Conservation (phyloP, 192 early-diverging fungal genomes). For the Coemansia sp. region DNA sequence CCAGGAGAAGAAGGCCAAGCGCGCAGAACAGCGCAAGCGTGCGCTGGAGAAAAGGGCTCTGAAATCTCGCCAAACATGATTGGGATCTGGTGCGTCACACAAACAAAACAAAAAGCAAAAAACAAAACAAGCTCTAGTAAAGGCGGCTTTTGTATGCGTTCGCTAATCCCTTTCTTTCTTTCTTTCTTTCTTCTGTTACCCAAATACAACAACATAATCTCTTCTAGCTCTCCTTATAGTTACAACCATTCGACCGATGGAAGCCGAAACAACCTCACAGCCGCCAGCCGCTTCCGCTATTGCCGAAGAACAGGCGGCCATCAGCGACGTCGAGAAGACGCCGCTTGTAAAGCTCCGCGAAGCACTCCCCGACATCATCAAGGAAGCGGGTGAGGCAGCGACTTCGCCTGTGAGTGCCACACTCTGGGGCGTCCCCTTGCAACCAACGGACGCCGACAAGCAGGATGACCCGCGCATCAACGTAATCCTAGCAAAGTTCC, state of each 20-base stretch:
- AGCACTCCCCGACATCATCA: conserved; percentile 52
- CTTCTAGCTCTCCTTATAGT: neutral
- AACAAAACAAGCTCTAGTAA: too few relatives aligned
- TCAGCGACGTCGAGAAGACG: conserved; percentile 51
- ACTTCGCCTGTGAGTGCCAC: conserved; percentile 17
- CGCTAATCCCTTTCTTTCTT: too few relatives aligned
- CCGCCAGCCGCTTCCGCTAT: conserved; percentile 2
- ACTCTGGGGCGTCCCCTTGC: conserved; percentile 59
- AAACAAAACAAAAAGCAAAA: too few relatives aligned
- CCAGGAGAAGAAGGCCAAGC: conserved; percentile 48
- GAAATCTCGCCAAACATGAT: neutral
- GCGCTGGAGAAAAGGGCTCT: conserved; percentile 15
- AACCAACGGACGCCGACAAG: conserved; percentile 10
- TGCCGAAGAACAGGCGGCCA: conserved; percentile 33
- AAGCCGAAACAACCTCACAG: neutral
- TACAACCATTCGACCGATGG: neutral
- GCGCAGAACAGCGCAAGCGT: conserved; percentile 43
- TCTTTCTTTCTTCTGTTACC: too few relatives aligned
- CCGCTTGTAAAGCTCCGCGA: conserved; percentile 53
- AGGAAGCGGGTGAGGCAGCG: conserved; percentile 26
- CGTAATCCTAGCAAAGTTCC: conserved; percentile 63
- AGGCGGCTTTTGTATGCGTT: too few relatives aligned
- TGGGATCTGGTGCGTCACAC: neutral
- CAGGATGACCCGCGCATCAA: conserved; percentile 55
- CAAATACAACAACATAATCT: neutral